A percentile compares a stretch with the other conserved stretches of the same genome.
These are phyloP conservation scores for Calocera cornea DNA, from an alignment of 768 basidiomycete genomes.

Conservation along the genomic window DNA sequence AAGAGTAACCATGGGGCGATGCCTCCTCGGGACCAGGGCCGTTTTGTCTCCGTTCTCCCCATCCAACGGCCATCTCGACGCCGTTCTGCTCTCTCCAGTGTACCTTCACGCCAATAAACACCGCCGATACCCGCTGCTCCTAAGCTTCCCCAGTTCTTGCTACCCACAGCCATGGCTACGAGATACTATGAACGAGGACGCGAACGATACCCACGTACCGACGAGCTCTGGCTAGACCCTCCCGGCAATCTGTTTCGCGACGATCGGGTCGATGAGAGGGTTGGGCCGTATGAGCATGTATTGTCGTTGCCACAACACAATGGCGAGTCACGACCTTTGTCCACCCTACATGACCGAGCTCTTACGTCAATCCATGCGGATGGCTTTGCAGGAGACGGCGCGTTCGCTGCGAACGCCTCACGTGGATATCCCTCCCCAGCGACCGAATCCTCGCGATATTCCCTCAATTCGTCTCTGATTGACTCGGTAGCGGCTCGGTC, in stretches of 20 bases:
- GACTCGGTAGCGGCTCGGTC: not conserved
- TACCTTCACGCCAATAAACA: not conserved
- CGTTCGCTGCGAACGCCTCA: not conserved
- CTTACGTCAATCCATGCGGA: not conserved
- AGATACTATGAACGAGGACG: not conserved
- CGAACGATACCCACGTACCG: not conserved
- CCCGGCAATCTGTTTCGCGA: constrained; percentile 1
- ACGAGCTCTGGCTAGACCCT: not conserved
- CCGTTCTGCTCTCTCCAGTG: not conserved
- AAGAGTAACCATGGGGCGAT: not conserved
- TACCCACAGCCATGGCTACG: not conserved
- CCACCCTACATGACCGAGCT: not conserved
- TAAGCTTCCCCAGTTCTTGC: not conserved
- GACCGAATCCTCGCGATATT: not conserved
- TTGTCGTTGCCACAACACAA: constrained; percentile 1
- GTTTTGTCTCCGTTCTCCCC: not conserved
- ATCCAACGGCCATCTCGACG: not conserved
- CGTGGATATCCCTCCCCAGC: not conserved
- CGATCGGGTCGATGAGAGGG: not conserved
- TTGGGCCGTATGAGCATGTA: not conserved
- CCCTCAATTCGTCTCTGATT: not conserved
- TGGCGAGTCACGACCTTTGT: not conserved
- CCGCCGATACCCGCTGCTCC: not conserved
- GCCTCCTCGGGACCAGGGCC: not conserved
- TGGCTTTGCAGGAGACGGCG: not conserved